phyloP scores from a whole-genome alignment of 306 rosid species.

The Ziziphus jujuba region DNA sequence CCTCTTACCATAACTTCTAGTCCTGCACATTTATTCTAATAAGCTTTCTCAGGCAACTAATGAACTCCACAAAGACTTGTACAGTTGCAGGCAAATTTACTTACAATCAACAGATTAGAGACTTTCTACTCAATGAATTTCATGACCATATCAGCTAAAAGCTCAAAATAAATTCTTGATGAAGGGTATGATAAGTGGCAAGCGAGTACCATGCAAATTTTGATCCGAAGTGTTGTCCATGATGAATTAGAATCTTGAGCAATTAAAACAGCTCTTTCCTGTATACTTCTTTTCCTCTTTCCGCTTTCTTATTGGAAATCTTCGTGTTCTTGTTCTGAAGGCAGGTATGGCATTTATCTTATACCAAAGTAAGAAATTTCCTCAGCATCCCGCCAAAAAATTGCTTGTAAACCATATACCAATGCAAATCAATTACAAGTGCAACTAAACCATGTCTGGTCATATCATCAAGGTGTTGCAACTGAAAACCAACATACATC shows the following conservation, averaged over 20 bases:
- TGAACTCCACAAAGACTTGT: conserved; percentile 4
- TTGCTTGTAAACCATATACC: background rate
- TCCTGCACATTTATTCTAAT: conserved; percentile 13
- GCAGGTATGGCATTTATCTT: background rate
- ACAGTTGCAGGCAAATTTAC: background rate
- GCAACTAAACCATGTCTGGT: too few relatives aligned
- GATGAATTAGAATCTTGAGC: conserved; percentile 21
- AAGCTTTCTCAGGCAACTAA: background rate
- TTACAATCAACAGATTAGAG: background rate
- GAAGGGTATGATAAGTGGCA: background rate
- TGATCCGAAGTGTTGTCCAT: conserved; percentile 45
- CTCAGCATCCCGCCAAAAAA: background rate
- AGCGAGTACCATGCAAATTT: conserved; percentile 43
- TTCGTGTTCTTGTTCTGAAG: conserved; percentile 1
- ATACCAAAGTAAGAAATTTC: background rate
- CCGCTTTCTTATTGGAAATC: background rate
- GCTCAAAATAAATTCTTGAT: background rate
- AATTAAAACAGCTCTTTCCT: conserved; percentile 7
- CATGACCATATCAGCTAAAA: background rate
- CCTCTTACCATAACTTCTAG: conserved; percentile 4
- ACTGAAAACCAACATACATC: too few relatives aligned
- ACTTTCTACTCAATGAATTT: background rate
- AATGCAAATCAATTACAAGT: too few relatives aligned
- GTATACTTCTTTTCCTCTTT: background rate
- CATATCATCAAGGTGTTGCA: too few relatives aligned